Base-by-base conservation (phyloP, 305 asterid genomes). In the Solanum hybrid region DNA sequence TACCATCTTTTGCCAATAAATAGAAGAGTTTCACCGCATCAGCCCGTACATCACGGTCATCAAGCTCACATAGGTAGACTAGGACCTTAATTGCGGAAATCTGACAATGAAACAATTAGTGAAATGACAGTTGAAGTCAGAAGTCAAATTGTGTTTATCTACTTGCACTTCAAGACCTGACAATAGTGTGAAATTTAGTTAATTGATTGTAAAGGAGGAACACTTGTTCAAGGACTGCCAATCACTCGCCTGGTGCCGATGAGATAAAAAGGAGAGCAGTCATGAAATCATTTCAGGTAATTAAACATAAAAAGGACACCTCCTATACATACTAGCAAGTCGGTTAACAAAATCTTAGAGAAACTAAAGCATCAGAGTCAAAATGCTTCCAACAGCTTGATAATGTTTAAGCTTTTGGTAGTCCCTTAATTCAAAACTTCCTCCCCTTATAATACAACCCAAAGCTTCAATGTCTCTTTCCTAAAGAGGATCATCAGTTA, bases 11-110 rank as follows among this genome's bases (percentile, higher is more conserved):
- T 66, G 90, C 82, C 80, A 92, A 89, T 36, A 80, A 79, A 86
- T 89, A 86, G 89, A 93, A 87, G 88, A 93, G 89, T 91, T 90
- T 92, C 81, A 92, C 95, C 2, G 94, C 93, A 88, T 89, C 89
- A 87, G 66, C 94, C 89, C 95, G 89, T 81, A 93, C 94, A 0
- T 40, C 27, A 78, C 14, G 85, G 78, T 91, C 93, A 3, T 91
- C 92, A 56, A 87, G 38, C 87, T 93, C 95, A 17, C 95, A 93
- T 75, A 93, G 90, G 24, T 93, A 92, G 90, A 91, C 88, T 71
- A 93, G 92, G 51, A 93, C 92, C 89, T 92, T 93, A 19, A 92
- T 93, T 88, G 93, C 94, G 73, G 90, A 91, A 75, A 93, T 93
- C 95, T 93, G 92, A 89, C 76, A 84, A 84, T 84, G 75, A 82